Evolutionary conservation across 2,329 filamentous ascomycete species (phyloP), one percentile per base, ranked within the genome.

Genomic region (Ascochyta rabiei): DNA sequence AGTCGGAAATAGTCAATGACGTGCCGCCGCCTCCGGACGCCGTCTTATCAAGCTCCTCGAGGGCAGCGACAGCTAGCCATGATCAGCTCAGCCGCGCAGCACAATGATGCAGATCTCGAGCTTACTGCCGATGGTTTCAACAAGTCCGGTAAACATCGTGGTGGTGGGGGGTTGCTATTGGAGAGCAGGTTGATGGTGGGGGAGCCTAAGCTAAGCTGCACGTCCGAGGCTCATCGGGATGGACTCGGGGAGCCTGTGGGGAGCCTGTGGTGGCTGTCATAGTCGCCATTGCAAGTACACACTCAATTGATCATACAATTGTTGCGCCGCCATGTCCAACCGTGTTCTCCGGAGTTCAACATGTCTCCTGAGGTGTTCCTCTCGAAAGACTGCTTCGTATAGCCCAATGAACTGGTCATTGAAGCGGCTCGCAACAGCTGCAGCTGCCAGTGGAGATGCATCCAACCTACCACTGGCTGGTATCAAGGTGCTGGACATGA

Each of bases 401-500:
- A 42, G 18, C 42, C 37, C 35, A 28, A 55, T 55, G 52, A 50
- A 55, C 31, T 50, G 52, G 46, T 42, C 50, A 34, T 54, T 65
- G 64, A 70, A 77, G 70, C 70, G 64, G 43, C 66, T 80, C 42
- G 80, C 81, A 34, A 80, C 77, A 26, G 71, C 76, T 53, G 69
- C 73, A 48, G 62, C 74, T 45, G 62, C 64, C 37, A 61, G 61
- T 37, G 59, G 71, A 40, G 72, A 78, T 63, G 71, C 77, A 45
- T 79, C 77, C 24, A 81, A 80, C 15, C 75, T 89, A 28, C 93
- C 95, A 19, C 82, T 99, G 65, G 86, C 91, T 31, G 95, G 95
- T 1, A 89, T 95, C 65, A 87, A 90, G 50, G 93, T 98, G 13
- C 82, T 99, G 59, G 95, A 99, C 74, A 96, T 99, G 92, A 98